These are phyloP conservation scores for Trapa bicornis DNA, from an alignment of 345 rosid species.

Conservation along the genomic window DNA sequence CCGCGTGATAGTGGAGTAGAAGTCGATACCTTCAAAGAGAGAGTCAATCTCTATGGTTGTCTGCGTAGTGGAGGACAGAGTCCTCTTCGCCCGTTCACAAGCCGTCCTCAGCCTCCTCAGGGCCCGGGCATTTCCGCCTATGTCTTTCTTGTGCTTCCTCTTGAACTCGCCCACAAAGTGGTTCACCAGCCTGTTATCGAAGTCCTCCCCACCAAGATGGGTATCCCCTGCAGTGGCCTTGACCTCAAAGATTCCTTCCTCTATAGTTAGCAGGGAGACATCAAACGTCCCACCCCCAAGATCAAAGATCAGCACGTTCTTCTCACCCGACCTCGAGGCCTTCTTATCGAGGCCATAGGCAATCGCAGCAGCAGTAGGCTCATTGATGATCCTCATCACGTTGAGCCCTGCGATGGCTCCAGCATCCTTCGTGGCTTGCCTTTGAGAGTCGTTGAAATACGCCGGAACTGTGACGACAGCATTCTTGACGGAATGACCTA, in stretches of 20 bases:
- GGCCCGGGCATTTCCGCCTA: constrained; percentile 19
- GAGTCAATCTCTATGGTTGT: constrained; percentile 28
- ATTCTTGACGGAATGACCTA: constrained; percentile 14
- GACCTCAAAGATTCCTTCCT: constrained; percentile 33
- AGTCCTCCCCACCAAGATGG: constrained; percentile 24
- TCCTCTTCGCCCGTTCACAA: constrained; percentile 24
- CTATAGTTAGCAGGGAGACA: constrained; percentile 23
- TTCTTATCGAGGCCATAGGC: constrained; percentile 27
- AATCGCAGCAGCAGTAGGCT: constrained; percentile 23
- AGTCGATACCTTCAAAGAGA: constrained; percentile 19
- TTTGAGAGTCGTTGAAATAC: constrained; percentile 39
- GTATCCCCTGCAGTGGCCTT: constrained; percentile 28
- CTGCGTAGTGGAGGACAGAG: constrained; percentile 21
- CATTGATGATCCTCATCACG: constrained; percentile 22
- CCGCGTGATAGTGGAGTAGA: constrained; percentile 21
- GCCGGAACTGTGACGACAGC: constrained; percentile 26
- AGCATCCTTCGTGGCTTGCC: constrained; percentile 46
- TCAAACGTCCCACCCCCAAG: constrained; percentile 29
- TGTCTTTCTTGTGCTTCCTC: constrained; percentile 22
- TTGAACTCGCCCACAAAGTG: constrained; percentile 20
- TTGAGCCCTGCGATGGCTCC: constrained; percentile 34
- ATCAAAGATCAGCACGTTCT: constrained; percentile 23
- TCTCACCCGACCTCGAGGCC: constrained; percentile 15
- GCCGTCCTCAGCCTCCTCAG: constrained; percentile 24
- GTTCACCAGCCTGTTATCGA: constrained; percentile 22